Evolutionary conservation across 75 land plant genomes (phyloP).

Genomic region (Azolla pinnata): DNA sequence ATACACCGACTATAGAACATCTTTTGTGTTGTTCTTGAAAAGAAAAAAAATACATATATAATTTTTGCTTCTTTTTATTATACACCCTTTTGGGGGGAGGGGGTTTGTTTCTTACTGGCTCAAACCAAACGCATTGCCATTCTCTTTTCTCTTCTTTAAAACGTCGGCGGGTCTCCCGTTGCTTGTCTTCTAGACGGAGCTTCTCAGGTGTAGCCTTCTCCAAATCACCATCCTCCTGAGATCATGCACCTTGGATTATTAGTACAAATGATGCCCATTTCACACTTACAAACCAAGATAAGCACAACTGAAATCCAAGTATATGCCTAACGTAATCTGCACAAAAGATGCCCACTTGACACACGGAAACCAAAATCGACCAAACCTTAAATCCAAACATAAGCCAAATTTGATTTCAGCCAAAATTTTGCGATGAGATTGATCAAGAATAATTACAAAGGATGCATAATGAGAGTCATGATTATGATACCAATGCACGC

Average conservation of each 20-base stretch:
- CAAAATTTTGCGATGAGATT: neutral
- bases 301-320: too few species aligned
- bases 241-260: neutral
- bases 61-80: too few species aligned
- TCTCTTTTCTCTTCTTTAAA: conserved; percentile 25
- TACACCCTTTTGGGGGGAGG: neutral
- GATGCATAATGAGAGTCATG: neutral
- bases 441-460: neutral
- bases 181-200: conserved; percentile 35
- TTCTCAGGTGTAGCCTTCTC: conserved; percentile 41
- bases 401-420: neutral
- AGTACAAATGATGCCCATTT: neutral
- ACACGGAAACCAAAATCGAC: too few species aligned
- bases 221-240: conserved; percentile 33
- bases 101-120: conserved; percentile 8
- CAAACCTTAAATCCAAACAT: too few species aligned
- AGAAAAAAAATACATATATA: neutral
- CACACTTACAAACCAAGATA: too few species aligned
- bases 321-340: too few species aligned
- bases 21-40: neutral
- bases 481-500: conserved; percentile 30
- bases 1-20: too few species aligned
- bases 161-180: conserved; percentile 18
- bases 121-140: conserved; percentile 31
- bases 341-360: too few species aligned